Conservation (phyloP, 495 filamentous ascomycete species). For the Aspergillus conjunctus region DNA sequence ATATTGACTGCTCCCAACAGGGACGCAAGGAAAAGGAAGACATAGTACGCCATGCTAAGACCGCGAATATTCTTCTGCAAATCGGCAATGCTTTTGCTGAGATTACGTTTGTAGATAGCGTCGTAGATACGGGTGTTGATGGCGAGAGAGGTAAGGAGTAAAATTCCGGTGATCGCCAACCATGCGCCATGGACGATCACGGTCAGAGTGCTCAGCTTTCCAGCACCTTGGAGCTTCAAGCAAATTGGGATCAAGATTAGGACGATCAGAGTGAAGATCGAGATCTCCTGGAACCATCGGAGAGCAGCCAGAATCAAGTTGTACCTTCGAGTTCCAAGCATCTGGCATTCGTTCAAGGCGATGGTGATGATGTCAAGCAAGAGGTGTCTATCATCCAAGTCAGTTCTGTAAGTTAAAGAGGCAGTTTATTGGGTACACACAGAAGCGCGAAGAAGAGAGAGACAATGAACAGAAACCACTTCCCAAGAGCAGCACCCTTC, state of each 20-base stretch:
- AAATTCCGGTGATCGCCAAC: slow-evolving; percentile 13
- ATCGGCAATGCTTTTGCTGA: neutral
- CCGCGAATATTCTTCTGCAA: neutral
- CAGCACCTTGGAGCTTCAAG: slow-evolving; percentile 14
- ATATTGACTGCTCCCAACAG: slow-evolving; percentile 17
- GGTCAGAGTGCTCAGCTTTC: slow-evolving; percentile 9
- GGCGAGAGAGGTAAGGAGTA: slow-evolving; percentile 18
- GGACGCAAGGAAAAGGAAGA: slow-evolving; percentile 20
- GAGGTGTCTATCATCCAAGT: slow-evolving; percentile 4
- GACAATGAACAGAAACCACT: slow-evolving; percentile 19
- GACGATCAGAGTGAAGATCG: slow-evolving; percentile 9
- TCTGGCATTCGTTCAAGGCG: slow-evolving; percentile 19
- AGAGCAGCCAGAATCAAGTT: slow-evolving; percentile 1
- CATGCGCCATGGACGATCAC: slow-evolving; percentile 12
- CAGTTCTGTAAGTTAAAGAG: neutral
- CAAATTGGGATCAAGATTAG: slow-evolving; percentile 25
- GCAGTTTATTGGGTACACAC: neutral
- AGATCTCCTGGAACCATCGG: slow-evolving; percentile 16
- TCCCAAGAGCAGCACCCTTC: neutral
- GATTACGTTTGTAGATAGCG: neutral
- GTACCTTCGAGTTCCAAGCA: slow-evolving; percentile 2
- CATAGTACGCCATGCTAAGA: slow-evolving; percentile 14
- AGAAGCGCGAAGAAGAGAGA: slow-evolving; percentile 20
- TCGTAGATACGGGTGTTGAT: slow-evolving; percentile 12
- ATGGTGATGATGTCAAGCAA: slow-evolving; percentile 16